Evolutionary conservation across 768 basidiomycete species (phyloP), one percentile per base, ranked within the genome.

Genomic region (Phaeolepiota aurea): DNA sequence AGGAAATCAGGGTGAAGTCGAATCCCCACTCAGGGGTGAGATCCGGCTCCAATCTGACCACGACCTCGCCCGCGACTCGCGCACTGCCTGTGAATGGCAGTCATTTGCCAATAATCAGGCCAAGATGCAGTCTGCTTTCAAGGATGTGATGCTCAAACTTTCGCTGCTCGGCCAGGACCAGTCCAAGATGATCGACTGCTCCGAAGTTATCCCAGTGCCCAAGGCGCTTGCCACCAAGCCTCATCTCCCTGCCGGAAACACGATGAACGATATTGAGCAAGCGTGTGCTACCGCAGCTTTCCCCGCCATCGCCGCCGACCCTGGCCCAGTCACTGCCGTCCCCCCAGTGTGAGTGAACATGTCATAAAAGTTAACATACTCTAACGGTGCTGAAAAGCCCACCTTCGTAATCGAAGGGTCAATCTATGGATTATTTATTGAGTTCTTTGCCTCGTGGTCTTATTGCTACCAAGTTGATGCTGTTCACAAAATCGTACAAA

Each of bases 11-110:
- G 69, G 68, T 31, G 66, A 71, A 44, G 64, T 63, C 2, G 32
- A 57, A 38, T 63, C 66, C 1, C 59, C 66, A 13, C 52, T 71
- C 23, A 47, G 44, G 12, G 68, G 70, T 28, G 67, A 65, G 46
- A 52, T 74, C 18, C 66, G 70, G 23, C 52, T 74, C 22, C 63
- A 67, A 46, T 72, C 70, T 30, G 69, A 73, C 54, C 56, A 54
- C 37, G 44, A 47, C 14, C 45, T 63, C 40, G 62, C 60, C 18
- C 45, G 57, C 43, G 68, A 73, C 53, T 44, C 61, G 3, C 55
- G 66, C 32, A 76, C 72, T 15, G 61, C 68, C 11, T 74, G 72
- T 56, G 48, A 49, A 32, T 74, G 72, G 71, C 72, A 74, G 52
- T 56, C 58, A 1, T 61, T 66, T 44, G 65, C 62, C 20, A 58